Percentiles rank a stretch among this genome's conserved stretches.
These are phyloP conservation scores for Begonia loranthoides DNA, from an alignment of 306 rosid genomes.

Conservation along the genomic window DNA sequence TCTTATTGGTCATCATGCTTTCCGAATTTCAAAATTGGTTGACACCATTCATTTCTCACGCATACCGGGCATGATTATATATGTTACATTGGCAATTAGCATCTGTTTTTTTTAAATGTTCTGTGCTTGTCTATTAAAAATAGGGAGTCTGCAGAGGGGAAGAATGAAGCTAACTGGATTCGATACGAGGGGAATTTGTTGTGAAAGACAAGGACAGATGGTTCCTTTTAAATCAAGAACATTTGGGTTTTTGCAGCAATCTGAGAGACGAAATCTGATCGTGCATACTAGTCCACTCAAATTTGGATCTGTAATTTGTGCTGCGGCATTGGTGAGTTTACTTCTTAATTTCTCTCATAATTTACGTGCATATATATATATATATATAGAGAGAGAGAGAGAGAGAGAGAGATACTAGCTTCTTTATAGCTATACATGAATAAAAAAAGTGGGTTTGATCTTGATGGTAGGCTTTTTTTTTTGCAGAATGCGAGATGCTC, in stretches of 20 bases:
- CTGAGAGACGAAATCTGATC: conserved; percentile 7
- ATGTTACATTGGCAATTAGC: too few species aligned
- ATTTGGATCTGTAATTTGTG: conserved; percentile 22
- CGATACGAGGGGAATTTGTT: conserved; percentile 12
- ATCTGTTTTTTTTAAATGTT: too few species aligned
- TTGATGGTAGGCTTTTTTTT: not conserved
- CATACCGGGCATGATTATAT: too few species aligned
- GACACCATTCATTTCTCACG: too few species aligned
- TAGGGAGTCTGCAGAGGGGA: conserved; percentile 10
- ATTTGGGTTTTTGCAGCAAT: conserved; percentile 1
- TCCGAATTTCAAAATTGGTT: too few species aligned
- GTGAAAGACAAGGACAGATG: conserved; percentile 17
- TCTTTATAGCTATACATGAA: too few species aligned
- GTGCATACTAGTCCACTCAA: conserved; percentile 14
- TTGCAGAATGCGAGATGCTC: conserved; percentile 70
- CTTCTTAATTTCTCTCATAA: not conserved
- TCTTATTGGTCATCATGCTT: too few species aligned
- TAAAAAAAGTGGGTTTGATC: too few species aligned
- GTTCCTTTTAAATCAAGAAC: conserved; percentile 13
- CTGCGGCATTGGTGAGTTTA: conserved; percentile 45
- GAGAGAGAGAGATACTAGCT: too few species aligned
- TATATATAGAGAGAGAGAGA: too few species aligned
- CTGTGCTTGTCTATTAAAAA: conserved; percentile 1
- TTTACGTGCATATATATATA: too few species aligned
- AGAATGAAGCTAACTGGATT: conserved; percentile 12